Evolutionary conservation across 2,329 filamentous ascomycete species (phyloP), one percentile per base, ranked within the genome.

Genomic region (Colletotrichum sp.): DNA sequence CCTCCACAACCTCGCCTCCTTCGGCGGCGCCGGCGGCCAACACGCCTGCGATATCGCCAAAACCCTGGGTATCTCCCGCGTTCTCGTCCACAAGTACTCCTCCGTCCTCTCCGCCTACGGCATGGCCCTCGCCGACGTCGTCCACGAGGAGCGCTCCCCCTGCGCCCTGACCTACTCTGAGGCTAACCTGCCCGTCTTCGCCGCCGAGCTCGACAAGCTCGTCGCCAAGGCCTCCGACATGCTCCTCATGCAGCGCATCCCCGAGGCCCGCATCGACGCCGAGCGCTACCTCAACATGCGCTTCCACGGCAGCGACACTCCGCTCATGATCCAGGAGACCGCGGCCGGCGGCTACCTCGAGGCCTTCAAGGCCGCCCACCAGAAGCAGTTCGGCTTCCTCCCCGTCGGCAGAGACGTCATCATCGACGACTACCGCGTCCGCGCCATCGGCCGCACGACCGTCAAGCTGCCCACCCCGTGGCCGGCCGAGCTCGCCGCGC

Each of bases 211-310:
- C 28, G 75, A 78, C n/a, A 64, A 75, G 2, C 78, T 86, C 18
- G 81, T 79, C 15, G 63, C 75, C 2, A 82, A 81, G 68, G 84
- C 86, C 3, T 83, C 82, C 1, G 55, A 77, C 28, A 74, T 90
- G 36, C 85, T 88, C 16, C 81, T 88, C 24, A 63, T 67, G 52
- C 72, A 75, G 61, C 72, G 72, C 16, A 75, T 75, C 63, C 69
- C 72, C 9, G 28, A 63, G 24, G 55, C 39, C 16, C 72, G 72
- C 30, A 67, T 75, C 24, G 63, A 63, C 24, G 59, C 63, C 24
- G 84, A 87, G 61, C 81, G 79, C 13, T 88, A 85, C 75, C 80
- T 88, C 16, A 87, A 87, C 75, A 84, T 88, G 82, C 81, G 86
- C 9, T 88, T 88, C 36, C 81, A 83, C 2, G 87, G 87, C 18